Evolutionary conservation across 306 rosid species (phyloP).

Genomic region (Casuarina glauca): DNA sequence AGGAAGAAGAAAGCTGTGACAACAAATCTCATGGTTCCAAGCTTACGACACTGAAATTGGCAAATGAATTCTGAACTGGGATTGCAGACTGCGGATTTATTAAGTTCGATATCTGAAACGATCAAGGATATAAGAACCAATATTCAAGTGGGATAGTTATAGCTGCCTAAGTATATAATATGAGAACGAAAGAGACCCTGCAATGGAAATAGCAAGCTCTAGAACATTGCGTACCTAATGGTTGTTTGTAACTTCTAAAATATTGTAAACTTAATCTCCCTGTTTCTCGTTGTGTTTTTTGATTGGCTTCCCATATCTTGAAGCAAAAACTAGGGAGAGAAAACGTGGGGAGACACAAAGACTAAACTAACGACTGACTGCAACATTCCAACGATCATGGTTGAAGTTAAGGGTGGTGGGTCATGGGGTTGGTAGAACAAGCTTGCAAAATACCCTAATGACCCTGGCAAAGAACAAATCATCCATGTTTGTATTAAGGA

Average conservation of each 20-base stretch:
- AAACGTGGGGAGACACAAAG: slow-evolving; percentile 34
- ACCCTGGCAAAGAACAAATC: slow-evolving; percentile 18
- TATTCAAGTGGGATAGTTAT: slow-evolving; percentile 4
- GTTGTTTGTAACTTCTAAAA: slow-evolving; percentile 44
- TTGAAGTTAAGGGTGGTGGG: slow-evolving; percentile 43
- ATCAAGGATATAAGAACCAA: slow-evolving; percentile 10
- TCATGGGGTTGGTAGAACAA: slow-evolving; percentile 29
- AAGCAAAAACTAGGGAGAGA: slow-evolving; percentile 58
- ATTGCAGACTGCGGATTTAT: not conserved
- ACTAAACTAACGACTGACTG: slow-evolving; percentile 27
- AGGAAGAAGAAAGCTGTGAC: slow-evolving; percentile 47
- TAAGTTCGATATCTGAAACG: slow-evolving; percentile 6
- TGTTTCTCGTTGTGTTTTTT: slow-evolving; percentile 26
- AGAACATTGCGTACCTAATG: slow-evolving; percentile 52
- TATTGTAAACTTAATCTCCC: slow-evolving; percentile 19
- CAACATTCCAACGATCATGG: slow-evolving; percentile 52
- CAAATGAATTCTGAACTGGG: not conserved
- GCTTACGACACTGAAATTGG: slow-evolving; percentile 16
- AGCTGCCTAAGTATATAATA: slow-evolving; percentile 11
- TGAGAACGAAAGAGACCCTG: slow-evolving; percentile 24
- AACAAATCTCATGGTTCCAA: slow-evolving; percentile 50
- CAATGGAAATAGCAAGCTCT: slow-evolving; percentile 25
- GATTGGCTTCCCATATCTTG: slow-evolving; percentile 63
- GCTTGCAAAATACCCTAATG: slow-evolving; percentile 25
- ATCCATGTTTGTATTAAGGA: not conserved